Evolutionary conservation across 345 rosid genomes (phyloP), one percentile per base, ranked within the genome.

Genomic region (Ceriops tagal): DNA sequence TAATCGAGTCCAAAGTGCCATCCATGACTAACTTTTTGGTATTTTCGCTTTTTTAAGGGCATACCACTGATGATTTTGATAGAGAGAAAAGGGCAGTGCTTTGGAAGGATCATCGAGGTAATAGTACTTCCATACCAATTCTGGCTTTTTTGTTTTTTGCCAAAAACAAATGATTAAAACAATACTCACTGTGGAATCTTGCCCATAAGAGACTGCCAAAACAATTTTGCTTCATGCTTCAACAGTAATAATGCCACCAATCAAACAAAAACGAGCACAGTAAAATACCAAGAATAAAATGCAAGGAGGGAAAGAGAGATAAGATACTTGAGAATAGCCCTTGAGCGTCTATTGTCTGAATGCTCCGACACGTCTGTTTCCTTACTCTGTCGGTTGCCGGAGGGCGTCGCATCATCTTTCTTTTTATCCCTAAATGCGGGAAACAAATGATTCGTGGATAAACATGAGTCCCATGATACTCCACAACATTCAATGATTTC

Each of bases 271-370:
- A 34, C 1, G 8, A 6, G 11, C 10, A 19, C 57, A 22, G 7
- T 53, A 20, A 53, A 53, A 53, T n/a, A 24, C 10, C 28, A 10
- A 10, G 59, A 10, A 24, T 43, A 43, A 37, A 43, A 43, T 55
- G 30, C 11, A 8, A 22, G 5, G 3, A 20, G 57, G 18, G 63
- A 32, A 10, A 28, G 16, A 28, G 28, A 30, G 69, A 61, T 46
- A 9, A 55, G 59, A 30, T 65, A 71, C 75, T 22, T 39, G 35
- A 64, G 62, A 52, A 34, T 52, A 46, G 75, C 58, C 34, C 11
- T 66, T 46, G 57, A 46, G 35, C 5, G 9, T 64, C 64, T 68
- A 22, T 57, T 31, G 30, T 47, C 53, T 3, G 67, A 46, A 47
- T 64, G 34, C 18, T 64, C 69, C 3, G 28, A 58, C 3, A 46